phyloP scores from a whole-genome alignment of 495 filamentous ascomycete genomes.

The Penicillium longicatenatum region DNA sequence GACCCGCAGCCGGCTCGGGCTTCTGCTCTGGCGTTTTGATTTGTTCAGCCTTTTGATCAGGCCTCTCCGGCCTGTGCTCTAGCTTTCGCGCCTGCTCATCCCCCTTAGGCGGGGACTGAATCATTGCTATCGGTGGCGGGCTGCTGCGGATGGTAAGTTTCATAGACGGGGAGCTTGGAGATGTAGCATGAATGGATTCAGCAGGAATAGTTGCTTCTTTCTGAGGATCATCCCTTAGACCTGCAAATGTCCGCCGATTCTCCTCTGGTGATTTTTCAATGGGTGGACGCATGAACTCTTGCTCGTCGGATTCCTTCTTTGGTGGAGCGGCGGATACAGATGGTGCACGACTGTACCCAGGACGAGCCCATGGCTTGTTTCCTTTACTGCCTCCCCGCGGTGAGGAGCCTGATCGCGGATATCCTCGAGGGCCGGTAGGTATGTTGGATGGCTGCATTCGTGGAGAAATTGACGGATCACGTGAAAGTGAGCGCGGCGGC shows the following conservation, averaged over 20 bases:
- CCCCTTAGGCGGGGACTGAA: constrained; percentile 1
- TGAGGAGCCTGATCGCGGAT: constrained; percentile 36
- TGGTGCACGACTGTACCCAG: constrained; percentile 39
- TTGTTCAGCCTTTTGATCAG: not conserved
- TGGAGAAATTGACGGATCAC: constrained; percentile 46
- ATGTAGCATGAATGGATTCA: constrained; percentile 1
- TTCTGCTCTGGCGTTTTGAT: not conserved
- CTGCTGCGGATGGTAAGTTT: constrained; percentile 20
- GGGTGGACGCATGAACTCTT: not conserved
- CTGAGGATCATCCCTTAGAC: not conserved
- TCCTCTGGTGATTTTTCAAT: not conserved
- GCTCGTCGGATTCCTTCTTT: constrained; percentile 35
- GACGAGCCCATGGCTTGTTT: constrained; percentile 66
- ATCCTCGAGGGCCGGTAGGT: constrained; percentile 60
- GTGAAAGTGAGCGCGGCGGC: constrained; percentile 33
- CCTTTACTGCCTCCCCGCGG: constrained; percentile 37
- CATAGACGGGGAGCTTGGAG: constrained; percentile 19
- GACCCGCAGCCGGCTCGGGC: not conserved
- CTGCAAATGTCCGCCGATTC: not conserved
- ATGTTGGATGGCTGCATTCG: constrained; percentile 56
- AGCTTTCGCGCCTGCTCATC: constrained; percentile 1
- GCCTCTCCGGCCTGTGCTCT: not conserved
- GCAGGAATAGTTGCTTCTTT: not conserved
- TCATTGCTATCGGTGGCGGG: constrained; percentile 8
- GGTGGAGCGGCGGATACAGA: constrained; percentile 34